A percentile compares a stretch with the other conserved stretches of the same genome.
Evolutionary conservation across 2,329 filamentous ascomycete genomes (phyloP).

Genomic region (Zelopaecilomyces penicillatus): DNA sequence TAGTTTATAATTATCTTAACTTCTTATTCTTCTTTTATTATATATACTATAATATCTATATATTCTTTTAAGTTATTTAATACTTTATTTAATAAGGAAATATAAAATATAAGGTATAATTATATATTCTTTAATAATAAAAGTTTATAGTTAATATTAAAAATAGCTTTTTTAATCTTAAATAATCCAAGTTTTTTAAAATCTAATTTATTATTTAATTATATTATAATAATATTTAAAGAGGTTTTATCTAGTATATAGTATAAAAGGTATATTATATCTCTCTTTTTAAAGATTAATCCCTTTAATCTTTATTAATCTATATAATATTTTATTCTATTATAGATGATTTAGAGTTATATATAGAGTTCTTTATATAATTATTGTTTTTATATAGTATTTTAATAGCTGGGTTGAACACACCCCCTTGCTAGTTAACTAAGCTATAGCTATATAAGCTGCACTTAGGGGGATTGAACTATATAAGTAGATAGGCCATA

Average conservation of each 20-base stretch:
- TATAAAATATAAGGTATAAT: constrained; percentile 14
- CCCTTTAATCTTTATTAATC: constrained; percentile 10
- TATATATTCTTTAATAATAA: constrained; percentile 6
- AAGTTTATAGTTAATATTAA: constrained; percentile 13
- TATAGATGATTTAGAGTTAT: constrained; percentile 6
- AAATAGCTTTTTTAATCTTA: constrained; percentile 11
- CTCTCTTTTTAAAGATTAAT: constrained; percentile 8
- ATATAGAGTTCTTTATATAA: constrained; percentile 7
- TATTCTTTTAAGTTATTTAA: constrained; percentile 4
- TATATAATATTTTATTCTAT: constrained; percentile 9
- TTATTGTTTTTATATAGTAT: neutral
- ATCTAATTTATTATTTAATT: constrained; percentile 11
- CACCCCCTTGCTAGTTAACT: no score
- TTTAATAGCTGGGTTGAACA: no score
- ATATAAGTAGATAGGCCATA: no score
- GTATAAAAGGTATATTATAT: constrained; percentile 12
- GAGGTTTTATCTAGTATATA: neutral
- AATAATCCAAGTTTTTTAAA: constrained; percentile 14
- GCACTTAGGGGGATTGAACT: no score
- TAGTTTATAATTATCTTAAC: constrained; percentile 2
- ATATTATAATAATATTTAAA: constrained; percentile 11
- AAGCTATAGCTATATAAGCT: no score
- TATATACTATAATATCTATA: constrained; percentile 3
- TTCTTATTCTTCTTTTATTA: no score
- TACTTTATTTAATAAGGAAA: constrained; percentile 11